These are phyloP conservation scores for Cytospora piceicola DNA, from an alignment of 2,329 filamentous ascomycete species.

Conservation along the genomic window DNA sequence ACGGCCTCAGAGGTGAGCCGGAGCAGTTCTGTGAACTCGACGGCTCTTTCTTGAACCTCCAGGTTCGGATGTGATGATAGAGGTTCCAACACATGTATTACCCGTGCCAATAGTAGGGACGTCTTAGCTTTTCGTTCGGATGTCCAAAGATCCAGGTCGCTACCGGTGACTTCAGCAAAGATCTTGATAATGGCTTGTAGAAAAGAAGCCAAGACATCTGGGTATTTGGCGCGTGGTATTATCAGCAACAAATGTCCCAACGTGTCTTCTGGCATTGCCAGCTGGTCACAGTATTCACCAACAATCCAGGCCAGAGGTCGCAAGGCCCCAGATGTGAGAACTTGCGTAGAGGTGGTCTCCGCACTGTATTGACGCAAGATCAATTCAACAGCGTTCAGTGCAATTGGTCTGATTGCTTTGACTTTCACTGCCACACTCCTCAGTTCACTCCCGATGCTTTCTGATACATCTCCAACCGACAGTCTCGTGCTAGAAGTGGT, in stretches of 20 bases:
- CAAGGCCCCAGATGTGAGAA: constrained; percentile 67
- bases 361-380: constrained; percentile 64
- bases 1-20: constrained; percentile 84
- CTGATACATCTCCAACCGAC: constrained; percentile 57
- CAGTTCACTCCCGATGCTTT: constrained; percentile 80
- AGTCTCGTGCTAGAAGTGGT: constrained; percentile 37
- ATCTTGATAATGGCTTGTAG: constrained; percentile 87
- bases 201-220: constrained; percentile 74
- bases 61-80: constrained; percentile 81
- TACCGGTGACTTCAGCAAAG: constrained; percentile 72
- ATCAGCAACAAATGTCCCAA: constrained; percentile 75
- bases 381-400: constrained; percentile 81
- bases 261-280: constrained; percentile 71
- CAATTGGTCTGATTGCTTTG: constrained; percentile 76
- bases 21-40: constrained; percentile 89
- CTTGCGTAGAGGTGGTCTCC: constrained; percentile 58
- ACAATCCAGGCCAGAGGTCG: constrained; percentile 81
- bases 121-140: constrained; percentile 73
- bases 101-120: constrained; percentile 76
- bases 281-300: constrained; percentile 81
- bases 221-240: constrained; percentile 58
- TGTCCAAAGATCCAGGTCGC: constrained; percentile 70
- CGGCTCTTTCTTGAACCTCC: constrained; percentile 92
- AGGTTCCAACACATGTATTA: constrained; percentile 80
- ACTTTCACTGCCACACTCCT: constrained; percentile 93